Percentiles rank a stretch among this genome's conserved stretches.
phyloP scores from a whole-genome alignment of 345 rosid species.

The Acer yangbiense region DNA sequence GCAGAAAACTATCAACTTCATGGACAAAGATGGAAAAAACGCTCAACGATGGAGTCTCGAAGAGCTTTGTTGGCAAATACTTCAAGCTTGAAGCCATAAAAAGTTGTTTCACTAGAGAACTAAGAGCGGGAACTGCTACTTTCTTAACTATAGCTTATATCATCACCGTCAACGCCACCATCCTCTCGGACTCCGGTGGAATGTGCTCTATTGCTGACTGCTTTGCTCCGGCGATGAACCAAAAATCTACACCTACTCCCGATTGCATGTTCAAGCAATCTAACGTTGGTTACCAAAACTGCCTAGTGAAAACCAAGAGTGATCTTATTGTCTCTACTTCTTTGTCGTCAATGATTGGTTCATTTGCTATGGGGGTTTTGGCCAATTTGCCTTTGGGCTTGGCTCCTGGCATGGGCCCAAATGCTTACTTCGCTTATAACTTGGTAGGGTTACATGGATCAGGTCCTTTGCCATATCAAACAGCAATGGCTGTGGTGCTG shows the following conservation, averaged over 20 bases:
- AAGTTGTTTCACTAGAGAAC: constrained; percentile 68
- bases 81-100: constrained; percentile 74
- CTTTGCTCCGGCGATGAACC: constrained; percentile 40
- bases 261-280: constrained; percentile 53
- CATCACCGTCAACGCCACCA: constrained; percentile 84
- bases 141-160: constrained; percentile 97
- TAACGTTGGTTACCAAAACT: constrained; percentile 60
- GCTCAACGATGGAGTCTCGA: constrained; percentile 62
- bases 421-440: constrained; percentile 80
- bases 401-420: constrained; percentile 94
- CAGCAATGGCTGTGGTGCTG: constrained; percentile 72
- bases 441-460: constrained; percentile 83
- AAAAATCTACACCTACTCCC: constrained; percentile 33
- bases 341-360: constrained; percentile 73
- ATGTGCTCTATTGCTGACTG: constrained; percentile 67
- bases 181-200: constrained; percentile 79
- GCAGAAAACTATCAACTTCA: constrained; percentile 26
- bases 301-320: constrained; percentile 58
- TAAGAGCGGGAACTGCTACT: constrained; percentile 87
- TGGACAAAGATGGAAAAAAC: constrained; percentile 54
- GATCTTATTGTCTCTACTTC: constrained; percentile 83
- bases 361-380: constrained; percentile 73
- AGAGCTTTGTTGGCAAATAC: constrained; percentile 56
- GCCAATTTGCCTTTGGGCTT: constrained; percentile 84
- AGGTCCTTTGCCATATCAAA: constrained; percentile 62